Conservation (phyloP, 1,284 basidiomycete genomes). For the Cystobasidium sp. region DNA sequence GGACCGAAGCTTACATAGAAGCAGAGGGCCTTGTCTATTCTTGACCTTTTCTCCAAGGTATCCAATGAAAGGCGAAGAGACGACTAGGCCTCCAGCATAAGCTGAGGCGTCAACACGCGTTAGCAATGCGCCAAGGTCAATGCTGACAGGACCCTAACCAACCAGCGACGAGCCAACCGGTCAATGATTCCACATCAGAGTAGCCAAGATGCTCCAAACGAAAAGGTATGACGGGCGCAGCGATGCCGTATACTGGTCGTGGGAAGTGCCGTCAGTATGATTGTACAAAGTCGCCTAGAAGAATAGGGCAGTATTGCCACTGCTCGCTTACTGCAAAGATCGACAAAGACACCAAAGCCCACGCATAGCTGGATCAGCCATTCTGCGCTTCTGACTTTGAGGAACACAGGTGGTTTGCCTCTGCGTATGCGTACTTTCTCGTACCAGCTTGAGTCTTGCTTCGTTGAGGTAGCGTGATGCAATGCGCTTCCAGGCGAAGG, state of each 20-base stretch:
- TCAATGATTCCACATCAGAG: conserved; percentile 46
- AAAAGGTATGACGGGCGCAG: conserved; percentile 50
- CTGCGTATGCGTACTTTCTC: background rate
- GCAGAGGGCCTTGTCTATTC: conserved; percentile 47
- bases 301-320: background rate
- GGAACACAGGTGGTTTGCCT: conserved; percentile 17
- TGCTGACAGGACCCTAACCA: background rate
- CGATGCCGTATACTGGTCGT: conserved; percentile 14
- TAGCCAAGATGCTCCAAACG: conserved; percentile 51
- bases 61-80: conserved; percentile 47
- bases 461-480: background rate
- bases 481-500: background rate
- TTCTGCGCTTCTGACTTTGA: conserved; percentile 23
- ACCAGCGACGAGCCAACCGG: conserved; percentile 52
- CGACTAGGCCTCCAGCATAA: conserved; percentile 49
- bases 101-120: conserved; percentile 11
- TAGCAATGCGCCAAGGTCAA: background rate
- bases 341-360: conserved; percentile 39
- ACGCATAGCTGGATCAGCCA: conserved; percentile 34
- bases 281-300: background rate
- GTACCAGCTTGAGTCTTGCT: background rate
- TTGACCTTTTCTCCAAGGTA: conserved; percentile 46
- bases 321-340: conserved; percentile 36
- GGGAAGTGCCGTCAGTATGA: background rate
- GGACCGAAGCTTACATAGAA: conserved; percentile 17